Conservation (phyloP, 331 rosid species). For the Malus hybrid region DNA sequence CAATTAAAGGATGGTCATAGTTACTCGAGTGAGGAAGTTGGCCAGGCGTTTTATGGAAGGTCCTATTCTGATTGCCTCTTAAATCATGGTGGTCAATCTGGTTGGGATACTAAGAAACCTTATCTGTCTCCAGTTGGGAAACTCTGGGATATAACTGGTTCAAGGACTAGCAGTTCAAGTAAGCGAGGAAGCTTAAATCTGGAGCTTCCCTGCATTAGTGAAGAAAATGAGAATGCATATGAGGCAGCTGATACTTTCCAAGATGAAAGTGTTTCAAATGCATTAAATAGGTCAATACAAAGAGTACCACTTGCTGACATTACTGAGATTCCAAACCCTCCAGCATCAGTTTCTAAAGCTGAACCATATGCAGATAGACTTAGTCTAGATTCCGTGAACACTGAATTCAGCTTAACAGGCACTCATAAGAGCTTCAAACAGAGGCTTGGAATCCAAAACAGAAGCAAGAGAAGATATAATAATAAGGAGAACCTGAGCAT, state of each 20-base stretch:
- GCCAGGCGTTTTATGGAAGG: constrained; percentile 21
- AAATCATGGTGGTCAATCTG: constrained; percentile 23
- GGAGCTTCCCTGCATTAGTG: constrained; percentile 86
- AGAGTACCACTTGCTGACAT: constrained; percentile 58
- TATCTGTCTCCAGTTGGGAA: constrained; percentile 57
- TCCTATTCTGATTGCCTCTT: constrained; percentile 53
- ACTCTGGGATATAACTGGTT: constrained; percentile 60
- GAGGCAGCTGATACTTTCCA: constrained; percentile 45
- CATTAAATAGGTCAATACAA: constrained; percentile 24
- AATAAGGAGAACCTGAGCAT: constrained; percentile 42
- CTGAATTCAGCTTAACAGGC: constrained; percentile 39
- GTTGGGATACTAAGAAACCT: constrained; percentile 32
- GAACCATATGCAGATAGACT: constrained; percentile 26
- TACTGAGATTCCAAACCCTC: constrained; percentile 32
- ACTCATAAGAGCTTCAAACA: constrained; percentile 37
- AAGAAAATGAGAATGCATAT: constrained; percentile 72
- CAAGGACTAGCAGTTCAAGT: constrained; percentile 58
- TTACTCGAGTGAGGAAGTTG: constrained; percentile 14
- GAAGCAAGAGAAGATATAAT: constrained; percentile 29
- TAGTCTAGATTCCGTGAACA: constrained; percentile 45
- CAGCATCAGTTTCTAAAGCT: constrained; percentile 42
- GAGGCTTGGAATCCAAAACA: constrained; percentile 40
- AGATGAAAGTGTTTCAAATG: constrained; percentile 26
- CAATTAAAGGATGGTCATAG: constrained; percentile 8
- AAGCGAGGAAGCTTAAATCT: constrained; percentile 49